Evolutionary conservation across 495 filamentous ascomycete species (phyloP), one percentile per base, ranked within the genome.

Genomic region (Talaromyces ruber): DNA sequence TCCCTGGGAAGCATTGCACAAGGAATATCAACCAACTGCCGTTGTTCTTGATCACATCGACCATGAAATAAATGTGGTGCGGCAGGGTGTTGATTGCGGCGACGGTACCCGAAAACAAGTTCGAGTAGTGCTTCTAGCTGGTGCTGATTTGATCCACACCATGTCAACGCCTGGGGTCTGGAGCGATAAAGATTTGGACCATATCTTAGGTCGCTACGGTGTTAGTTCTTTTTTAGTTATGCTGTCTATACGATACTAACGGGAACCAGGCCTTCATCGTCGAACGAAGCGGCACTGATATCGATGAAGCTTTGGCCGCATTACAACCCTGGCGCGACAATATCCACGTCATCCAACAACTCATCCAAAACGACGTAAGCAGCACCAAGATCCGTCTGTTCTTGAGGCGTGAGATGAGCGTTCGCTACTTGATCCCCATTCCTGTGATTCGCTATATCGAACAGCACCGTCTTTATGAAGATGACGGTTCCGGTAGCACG

Each of bases 301-400:
- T 94, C 62, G 88, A 93, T 63, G 89, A 92, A 65, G 91, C 91
- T 3, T 77, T 94, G 22, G 84, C 86, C 26, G 84, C 81, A 52
- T 77, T 96, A 47, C 84, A 90, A 67, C 84, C 86, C 34, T 88
- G 81, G 82, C 81, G 84, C 57, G 80, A 85, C 55, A 94, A 96
- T 62, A 96, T 97, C 62, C 85, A 89, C 69, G 86, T 94, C 54
- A 92, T 96, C 64, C 86, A 88, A 66, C 92, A 96, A 67, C 83
- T 94, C 55, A 92, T 97, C 54, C 86, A 91, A 52, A 96, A 96
- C 68, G 89, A 95, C 66, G 89, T 97, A 63, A 91, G 86, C 68
- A 91, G 88, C 52, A 96, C 92, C 30, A 94, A 93, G 73, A 92
- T 96, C 59, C 84, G 92, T 28, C 77, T 94, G 7, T 94, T 96